Conservation (phyloP, 768 basidiomycete species). For the Dendrothele bispora region DNA sequence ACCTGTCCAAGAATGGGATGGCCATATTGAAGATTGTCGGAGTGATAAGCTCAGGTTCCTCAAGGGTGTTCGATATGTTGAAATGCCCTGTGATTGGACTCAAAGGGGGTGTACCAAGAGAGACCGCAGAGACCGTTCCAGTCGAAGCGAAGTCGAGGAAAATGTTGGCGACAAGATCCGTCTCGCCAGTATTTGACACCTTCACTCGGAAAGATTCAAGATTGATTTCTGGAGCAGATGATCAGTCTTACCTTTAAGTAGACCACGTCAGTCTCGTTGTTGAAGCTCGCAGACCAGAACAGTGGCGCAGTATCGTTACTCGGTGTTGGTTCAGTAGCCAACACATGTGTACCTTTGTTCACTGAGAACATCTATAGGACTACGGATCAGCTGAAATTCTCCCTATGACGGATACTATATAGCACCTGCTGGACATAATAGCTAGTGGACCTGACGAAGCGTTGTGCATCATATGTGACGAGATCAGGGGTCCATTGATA, state of each 20-base stretch:
- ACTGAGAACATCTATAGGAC: conserved; percentile 33
- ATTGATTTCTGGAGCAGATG: background rate
- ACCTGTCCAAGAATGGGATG: conserved; percentile 26
- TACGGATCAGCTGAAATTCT: background rate
- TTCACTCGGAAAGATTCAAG: conserved; percentile 5
- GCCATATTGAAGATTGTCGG: conserved; percentile 27
- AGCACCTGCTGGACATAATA: conserved; percentile 39
- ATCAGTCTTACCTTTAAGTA: conserved; percentile 29
- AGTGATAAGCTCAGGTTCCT: conserved; percentile 29
- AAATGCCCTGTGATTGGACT: conserved; percentile 31
- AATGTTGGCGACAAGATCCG: conserved; percentile 31
- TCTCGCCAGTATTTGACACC: conserved; percentile 30
- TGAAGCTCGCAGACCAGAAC: conserved; percentile 34
- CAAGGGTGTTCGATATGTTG: conserved; percentile 32
- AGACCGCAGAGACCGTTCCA: conserved; percentile 22
- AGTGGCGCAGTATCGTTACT: conserved; percentile 27
- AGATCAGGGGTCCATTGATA: conserved; percentile 41
- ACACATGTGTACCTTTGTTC: conserved; percentile 33
- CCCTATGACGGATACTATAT: background rate
- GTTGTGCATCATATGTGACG: conserved; percentile 35
- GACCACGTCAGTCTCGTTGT: conserved; percentile 31
- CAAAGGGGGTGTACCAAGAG: conserved; percentile 26
- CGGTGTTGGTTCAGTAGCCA: conserved; percentile 26
- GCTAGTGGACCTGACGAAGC: conserved; percentile 32
- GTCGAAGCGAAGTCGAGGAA: conserved; percentile 27